Conservation (phyloP, 2,329 filamentous ascomycete genomes). For the Daldinia eschscholtzii region DNA sequence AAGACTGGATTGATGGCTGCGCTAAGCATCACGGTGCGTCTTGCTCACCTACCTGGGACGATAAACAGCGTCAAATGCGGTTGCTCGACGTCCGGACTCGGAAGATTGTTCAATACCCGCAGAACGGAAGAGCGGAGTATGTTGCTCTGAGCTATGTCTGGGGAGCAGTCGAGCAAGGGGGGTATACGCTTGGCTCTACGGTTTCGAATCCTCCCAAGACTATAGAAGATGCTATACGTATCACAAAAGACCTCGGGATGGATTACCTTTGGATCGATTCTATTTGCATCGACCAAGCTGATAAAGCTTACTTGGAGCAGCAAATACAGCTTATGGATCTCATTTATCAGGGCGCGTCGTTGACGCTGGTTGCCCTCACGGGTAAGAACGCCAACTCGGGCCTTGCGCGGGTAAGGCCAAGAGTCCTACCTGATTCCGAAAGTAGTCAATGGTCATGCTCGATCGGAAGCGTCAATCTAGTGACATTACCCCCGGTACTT, state of each 20-base stretch:
- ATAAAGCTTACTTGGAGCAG: not conserved
- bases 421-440: not conserved
- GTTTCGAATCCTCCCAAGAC: not conserved
- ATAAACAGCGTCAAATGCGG: not conserved
- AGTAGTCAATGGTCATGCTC: not conserved
- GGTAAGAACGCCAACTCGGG: not conserved
- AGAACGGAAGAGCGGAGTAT: not conserved
- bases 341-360: not conserved
- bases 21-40: not conserved
- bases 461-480: not conserved
- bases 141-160: conserved; percentile 5
- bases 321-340: conserved; percentile 6
- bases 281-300: not conserved
- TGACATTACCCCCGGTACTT: not conserved
- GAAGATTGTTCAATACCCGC: not conserved
- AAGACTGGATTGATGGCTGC: not conserved
- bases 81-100: not conserved
- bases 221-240: conserved; percentile 4
- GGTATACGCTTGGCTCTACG: not conserved
- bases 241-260: not conserved
- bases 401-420: not conserved
- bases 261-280: conserved; percentile 2
- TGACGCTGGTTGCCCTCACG: not conserved
- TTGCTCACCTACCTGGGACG: not conserved
- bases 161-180: not conserved